These are phyloP conservation scores for Botrytis sinoallii DNA, from an alignment of 2,329 filamentous ascomycete species.

Conservation along the genomic window DNA sequence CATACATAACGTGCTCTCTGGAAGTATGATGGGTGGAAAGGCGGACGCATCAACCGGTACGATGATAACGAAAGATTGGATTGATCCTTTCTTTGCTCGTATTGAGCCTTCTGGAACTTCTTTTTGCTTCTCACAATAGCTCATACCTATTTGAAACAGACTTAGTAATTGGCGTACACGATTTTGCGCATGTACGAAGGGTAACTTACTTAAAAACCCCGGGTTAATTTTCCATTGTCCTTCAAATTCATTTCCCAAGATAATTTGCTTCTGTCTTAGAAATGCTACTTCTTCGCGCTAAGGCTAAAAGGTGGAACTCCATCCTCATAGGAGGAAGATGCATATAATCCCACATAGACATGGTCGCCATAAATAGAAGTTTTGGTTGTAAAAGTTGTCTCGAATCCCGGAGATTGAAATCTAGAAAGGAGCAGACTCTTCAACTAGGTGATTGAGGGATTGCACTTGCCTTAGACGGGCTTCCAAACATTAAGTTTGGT, in stretches of 20 bases:
- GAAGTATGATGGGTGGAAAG: neutral
- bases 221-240: neutral
- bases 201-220: neutral
- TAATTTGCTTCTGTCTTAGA: neutral
- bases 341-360: constrained; percentile 3
- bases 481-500: neutral
- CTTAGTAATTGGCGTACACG: too few species aligned
- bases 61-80: neutral
- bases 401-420: neutral
- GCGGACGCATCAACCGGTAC: neutral
- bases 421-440: neutral
- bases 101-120: neutral
- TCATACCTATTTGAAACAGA: neutral
- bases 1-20: neutral
- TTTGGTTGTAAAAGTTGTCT: neutral
- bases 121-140: neutral
- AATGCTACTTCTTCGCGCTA: neutral
- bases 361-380: neutral
- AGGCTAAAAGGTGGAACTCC: neutral
- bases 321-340: neutral
- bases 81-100: neutral
- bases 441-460: neutral
- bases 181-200: fast-evolving
- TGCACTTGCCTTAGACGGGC: neutral
- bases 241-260: neutral